Base-by-base conservation (phyloP, 306 rosid species). In the Vigna radiata region DNA sequence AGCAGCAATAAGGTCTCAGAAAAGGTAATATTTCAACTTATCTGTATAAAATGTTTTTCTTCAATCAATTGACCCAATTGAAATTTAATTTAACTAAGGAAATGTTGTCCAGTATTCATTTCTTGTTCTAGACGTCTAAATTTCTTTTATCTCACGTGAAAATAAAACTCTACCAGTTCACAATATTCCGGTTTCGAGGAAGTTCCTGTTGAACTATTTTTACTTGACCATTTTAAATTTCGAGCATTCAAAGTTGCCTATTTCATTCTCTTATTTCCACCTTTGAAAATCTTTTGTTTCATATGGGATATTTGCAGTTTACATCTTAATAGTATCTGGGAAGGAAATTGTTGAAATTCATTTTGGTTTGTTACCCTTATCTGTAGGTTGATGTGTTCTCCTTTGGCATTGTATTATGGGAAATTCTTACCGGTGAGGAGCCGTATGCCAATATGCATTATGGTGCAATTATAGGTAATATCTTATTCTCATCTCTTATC, bases 371-470 rank as follows among this genome's bases (percentile, higher is more conserved):
- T 61, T 21, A 66, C 23, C 56, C 73, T 43, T 76, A 13, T 64
- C 11, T 70, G 73, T 82, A 94, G 98, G 98, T 94, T 81, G 97
- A 94, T 55, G 90, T 91, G 46, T 94, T 94, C 89, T 94, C 98
- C 50, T 94, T 94, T 68, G 98, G 98, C 44, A 91, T 94, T 47
- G 97, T 91, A 54, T 68, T 94, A 27, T 94, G 98, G 98, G 98
- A 94, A 86, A 91, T 94, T 85, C 93, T 94, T 68, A 94, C 97
- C 0, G 94, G 98, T 29, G 97, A 94, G 85, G 98, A 94, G 86
- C 98, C 98, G 5, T 94, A 94, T 58, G 98, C 97, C 78, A 91
- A 94, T 83, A 94, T 94, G 98, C 98, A 91, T 81, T 94, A 91
- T 66, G 98, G 97, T 71, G 98, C 93, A 65, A 94, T 94, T 68